Conservation (phyloP, 2,329 filamentous ascomycete species). For the Phymatotrichopsis omnivora region DNA sequence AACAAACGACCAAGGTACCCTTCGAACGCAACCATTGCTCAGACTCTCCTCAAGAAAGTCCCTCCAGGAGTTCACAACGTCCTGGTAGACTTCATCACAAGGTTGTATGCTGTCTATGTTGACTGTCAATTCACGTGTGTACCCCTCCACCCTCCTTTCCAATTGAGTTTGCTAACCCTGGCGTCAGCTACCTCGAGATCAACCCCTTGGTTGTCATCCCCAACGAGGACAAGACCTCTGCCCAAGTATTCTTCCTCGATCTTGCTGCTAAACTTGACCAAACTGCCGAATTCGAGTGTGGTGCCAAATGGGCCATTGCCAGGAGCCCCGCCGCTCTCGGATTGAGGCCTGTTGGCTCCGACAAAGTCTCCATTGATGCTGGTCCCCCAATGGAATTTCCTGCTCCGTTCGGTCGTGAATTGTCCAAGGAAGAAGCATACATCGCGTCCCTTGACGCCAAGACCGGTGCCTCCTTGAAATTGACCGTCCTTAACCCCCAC, state of each 20-base stretch:
- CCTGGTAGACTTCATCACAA: constrained; percentile 96
- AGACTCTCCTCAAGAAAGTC: constrained; percentile 78
- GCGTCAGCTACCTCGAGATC: constrained; percentile 75
- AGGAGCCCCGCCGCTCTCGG: constrained; percentile 83
- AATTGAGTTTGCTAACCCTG: not conserved
- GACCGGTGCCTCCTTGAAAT: constrained; percentile 97
- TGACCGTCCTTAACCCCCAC: constrained; percentile 84
- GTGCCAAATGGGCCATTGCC: constrained; percentile 97
- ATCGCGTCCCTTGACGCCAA: constrained; percentile 98
- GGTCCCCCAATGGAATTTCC: constrained; percentile 98
- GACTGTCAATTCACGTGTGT: constrained; percentile 88
- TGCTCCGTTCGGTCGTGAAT: constrained; percentile 94
- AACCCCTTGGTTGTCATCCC: constrained; percentile 98
- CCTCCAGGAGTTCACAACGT: constrained; percentile 95
- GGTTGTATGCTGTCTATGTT: constrained; percentile 96
- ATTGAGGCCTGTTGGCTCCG: constrained; percentile 55
- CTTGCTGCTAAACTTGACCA: constrained; percentile 97
- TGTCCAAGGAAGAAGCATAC: constrained; percentile 98
- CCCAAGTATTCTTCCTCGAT: constrained; percentile 95
- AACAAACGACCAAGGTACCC: constrained; percentile 49
- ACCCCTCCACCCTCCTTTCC: not conserved
- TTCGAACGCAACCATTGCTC: constrained; percentile 87
- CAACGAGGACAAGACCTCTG: constrained; percentile 82
- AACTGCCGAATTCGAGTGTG: constrained; percentile 98
- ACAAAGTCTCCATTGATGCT: constrained; percentile 86